phyloP scores from a whole-genome alignment of 768 basidiomycete species.

The Tulasnella sp. region DNA sequence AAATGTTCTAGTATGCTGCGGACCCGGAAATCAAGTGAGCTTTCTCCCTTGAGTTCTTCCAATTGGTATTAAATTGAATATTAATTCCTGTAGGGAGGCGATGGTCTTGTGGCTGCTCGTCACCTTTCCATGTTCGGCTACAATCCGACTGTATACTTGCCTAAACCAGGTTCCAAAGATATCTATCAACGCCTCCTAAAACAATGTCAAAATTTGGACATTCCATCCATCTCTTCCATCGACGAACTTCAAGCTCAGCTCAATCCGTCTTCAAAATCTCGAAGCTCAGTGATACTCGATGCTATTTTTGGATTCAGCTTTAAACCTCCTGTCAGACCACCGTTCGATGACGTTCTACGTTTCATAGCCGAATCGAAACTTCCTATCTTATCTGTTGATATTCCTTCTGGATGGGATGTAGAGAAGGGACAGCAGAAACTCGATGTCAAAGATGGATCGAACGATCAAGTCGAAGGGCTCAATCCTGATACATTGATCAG shows the following conservation, averaged over 20 bases:
- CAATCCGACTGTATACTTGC: slow-evolving; percentile 78
- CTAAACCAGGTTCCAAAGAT: slow-evolving; percentile 92
- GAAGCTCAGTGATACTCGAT: slow-evolving; percentile 69
- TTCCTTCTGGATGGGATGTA: slow-evolving; percentile 95
- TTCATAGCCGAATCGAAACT: slow-evolving; percentile 48
- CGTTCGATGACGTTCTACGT: slow-evolving; percentile 67
- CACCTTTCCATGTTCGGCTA: slow-evolving; percentile 95
- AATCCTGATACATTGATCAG: slow-evolving; percentile 72
- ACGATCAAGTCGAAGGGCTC: slow-evolving; percentile 31
- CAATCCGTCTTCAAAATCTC: slow-evolving; percentile 35
- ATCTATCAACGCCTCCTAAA: slow-evolving; percentile 76
- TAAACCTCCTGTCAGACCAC: slow-evolving; percentile 74
- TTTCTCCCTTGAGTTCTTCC: neutral
- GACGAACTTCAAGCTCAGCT: slow-evolving; percentile 36
- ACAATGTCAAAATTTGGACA: slow-evolving; percentile 83
- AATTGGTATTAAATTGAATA: neutral
- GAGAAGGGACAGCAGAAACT: slow-evolving; percentile 45
- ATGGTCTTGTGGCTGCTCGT: slow-evolving; percentile 90
- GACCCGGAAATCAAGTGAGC: slow-evolving; percentile 82
- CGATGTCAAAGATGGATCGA: slow-evolving; percentile 23
- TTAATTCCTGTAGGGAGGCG: slow-evolving; percentile 46
- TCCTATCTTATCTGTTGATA: slow-evolving; percentile 89
- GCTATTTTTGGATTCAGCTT: slow-evolving; percentile 99
- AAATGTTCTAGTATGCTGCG: slow-evolving; percentile 86
- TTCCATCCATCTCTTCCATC: slow-evolving; percentile 46